phyloP scores from a whole-genome alignment of 768 basidiomycete species.

The Phaeolepiota aurea region DNA sequence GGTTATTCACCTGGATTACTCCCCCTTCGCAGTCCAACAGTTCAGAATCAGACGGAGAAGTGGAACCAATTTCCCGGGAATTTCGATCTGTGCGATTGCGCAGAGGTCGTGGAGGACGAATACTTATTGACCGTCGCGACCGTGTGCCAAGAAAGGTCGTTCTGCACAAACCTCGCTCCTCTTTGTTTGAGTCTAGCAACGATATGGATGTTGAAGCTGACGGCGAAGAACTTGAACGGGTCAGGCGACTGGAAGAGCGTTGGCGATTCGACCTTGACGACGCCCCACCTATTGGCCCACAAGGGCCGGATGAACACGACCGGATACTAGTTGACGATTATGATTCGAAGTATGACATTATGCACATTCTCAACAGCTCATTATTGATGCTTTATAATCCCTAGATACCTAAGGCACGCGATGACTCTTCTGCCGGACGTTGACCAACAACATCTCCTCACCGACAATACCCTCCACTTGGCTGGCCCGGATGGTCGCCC shows the following conservation, averaged over 20 bases:
- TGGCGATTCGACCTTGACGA: slow-evolving; percentile 72
- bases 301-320: slow-evolving; percentile 61
- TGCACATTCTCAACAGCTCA: slow-evolving; percentile 4
- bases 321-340: slow-evolving; percentile 68
- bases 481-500: slow-evolving; percentile 40
- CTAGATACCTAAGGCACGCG: slow-evolving; percentile 43
- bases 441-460: slow-evolving; percentile 42
- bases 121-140: slow-evolving; percentile 65
- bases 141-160: slow-evolving; percentile 15
- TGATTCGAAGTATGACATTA: slow-evolving; percentile 34
- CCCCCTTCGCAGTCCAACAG: slow-evolving; percentile 21
- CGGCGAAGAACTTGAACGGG: slow-evolving; percentile 29
- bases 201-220: slow-evolving; percentile 25
- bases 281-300: slow-evolving; percentile 40
- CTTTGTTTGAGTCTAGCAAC: slow-evolving; percentile 16
- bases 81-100: slow-evolving; percentile 61
- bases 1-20: slow-evolving; percentile 59
- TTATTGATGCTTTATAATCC: slow-evolving; percentile 5
- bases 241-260: slow-evolving; percentile 36
- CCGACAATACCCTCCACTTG: slow-evolving; percentile 40
- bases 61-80: slow-evolving; percentile 18
- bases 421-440: slow-evolving; percentile 50
- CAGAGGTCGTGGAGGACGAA: slow-evolving; percentile 74
- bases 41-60: slow-evolving; percentile 16
- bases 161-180: slow-evolving; percentile 14